Evolutionary conservation across 106 monocot genomes (phyloP).

Genomic region (Posidonia australis): DNA sequence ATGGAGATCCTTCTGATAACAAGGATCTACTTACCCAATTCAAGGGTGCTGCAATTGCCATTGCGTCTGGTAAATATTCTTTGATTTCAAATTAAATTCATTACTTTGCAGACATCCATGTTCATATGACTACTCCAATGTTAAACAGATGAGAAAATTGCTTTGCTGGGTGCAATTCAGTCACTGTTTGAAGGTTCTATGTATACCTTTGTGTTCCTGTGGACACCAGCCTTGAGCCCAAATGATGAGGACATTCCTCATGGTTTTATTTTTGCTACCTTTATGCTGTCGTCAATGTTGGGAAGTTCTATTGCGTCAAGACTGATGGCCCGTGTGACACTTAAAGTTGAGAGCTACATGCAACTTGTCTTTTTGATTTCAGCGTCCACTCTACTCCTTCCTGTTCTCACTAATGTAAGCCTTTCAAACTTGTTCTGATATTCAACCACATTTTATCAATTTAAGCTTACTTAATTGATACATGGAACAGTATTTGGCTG

Average conservation of each 20-base stretch:
- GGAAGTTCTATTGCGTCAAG: conserved; percentile 91
- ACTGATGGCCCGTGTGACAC: conserved; percentile 50
- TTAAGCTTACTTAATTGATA: background rate
- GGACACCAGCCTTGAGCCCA: conserved; percentile 95
- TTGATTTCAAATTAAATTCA: background rate
- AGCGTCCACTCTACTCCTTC: conserved; percentile 70
- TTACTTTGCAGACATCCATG: background rate
- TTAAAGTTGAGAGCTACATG: conserved; percentile 96
- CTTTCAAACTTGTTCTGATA: conserved; percentile 1
- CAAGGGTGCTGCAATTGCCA: conserved; percentile 75
- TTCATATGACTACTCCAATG: background rate
- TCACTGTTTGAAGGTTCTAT: conserved; percentile 96
- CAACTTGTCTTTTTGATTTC: conserved; percentile 78
- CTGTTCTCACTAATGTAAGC: conserved; percentile 62
- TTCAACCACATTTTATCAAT: background rate
- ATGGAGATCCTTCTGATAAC: conserved; percentile 89
- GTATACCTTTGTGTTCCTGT: conserved; percentile 97
- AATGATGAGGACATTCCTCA: conserved; percentile 95
- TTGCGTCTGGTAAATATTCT: conserved; percentile 70
- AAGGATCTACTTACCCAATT: conserved; percentile 75
- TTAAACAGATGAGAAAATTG: conserved; percentile 89
- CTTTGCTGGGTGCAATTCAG: conserved; percentile 93
- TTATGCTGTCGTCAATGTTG: conserved; percentile 97
- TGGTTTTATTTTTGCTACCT: conserved; percentile 96
- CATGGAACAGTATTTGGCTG: conserved; percentile 45